Evolutionary conservation across 2,329 filamentous ascomycete genomes (phyloP).

Genomic region (Aspergillus udagawae): DNA sequence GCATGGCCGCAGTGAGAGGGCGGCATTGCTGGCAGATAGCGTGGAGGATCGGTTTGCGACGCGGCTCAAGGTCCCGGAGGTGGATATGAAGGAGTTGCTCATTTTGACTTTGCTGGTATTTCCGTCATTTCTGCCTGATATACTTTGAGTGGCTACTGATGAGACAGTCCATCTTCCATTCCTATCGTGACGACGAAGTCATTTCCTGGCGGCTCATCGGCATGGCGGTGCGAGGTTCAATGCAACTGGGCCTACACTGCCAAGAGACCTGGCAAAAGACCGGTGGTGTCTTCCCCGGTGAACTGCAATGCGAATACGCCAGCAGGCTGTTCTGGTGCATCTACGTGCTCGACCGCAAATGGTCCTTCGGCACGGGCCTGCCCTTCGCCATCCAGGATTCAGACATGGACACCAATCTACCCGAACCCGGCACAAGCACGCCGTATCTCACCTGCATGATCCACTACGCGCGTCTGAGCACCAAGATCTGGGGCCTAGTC

Average conservation of each 20-base stretch:
- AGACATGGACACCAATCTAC: constrained; percentile 48
- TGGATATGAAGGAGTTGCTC: constrained; percentile 38
- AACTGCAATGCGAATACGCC: constrained; percentile 33
- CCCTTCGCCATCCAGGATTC: constrained; percentile 48
- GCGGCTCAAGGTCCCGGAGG: constrained; percentile 31
- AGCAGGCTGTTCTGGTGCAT: constrained; percentile 48
- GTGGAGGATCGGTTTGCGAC: constrained; percentile 33
- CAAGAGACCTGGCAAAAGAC: constrained; percentile 38
- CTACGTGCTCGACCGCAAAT: constrained; percentile 50
- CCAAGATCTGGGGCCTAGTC: constrained; percentile 47
- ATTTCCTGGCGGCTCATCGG: constrained; percentile 49
- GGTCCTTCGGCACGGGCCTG: constrained; percentile 51
- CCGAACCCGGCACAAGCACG: constrained; percentile 38
- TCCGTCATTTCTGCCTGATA: neutral
- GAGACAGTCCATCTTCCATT: constrained; percentile 32
- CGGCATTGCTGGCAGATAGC: constrained; percentile 30
- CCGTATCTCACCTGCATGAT: constrained; percentile 49
- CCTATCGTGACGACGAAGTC: constrained; percentile 48
- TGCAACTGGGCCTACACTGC: constrained; percentile 49
- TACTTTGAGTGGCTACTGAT: neutral
- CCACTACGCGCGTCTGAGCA: constrained; percentile 44
- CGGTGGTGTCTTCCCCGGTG: constrained; percentile 34
- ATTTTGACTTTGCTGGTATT: constrained; percentile 30
- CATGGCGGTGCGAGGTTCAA: constrained; percentile 43
- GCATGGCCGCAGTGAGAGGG: constrained; percentile 65